Evolutionary conservation across 352 stramenopile genomes (phyloP), one percentile per base, ranked within the genome.

Genomic region (Albugo laibachii): DNA sequence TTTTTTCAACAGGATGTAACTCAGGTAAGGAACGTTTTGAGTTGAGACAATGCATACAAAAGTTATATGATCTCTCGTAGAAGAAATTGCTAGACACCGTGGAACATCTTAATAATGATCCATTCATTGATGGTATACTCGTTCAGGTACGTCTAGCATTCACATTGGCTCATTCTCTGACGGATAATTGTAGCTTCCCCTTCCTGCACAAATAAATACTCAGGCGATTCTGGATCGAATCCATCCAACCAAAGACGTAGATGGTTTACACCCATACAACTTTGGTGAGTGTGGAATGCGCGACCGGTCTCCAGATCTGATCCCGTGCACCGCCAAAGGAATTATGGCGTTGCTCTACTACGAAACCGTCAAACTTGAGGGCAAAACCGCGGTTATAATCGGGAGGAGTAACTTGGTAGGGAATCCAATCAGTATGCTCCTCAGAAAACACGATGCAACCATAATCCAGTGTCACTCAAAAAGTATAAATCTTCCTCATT

Each of bases 181-280:
- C 8, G 3, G 3, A 31, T 31, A 8, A 8, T 31, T 89, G 50
- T 74, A 73, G 19, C 55, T 89, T 35, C 71, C 76, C 14, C 54
- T 49, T 39, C 67, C 78, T 34, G 52, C 83, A 43, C 59, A 69
- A 47, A 10, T 50, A 4, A 45, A 95, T 59, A 92, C 98, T 60
- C 62, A 91, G 49, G 57, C 44, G 18, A 75, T 99, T 35, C 76
- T 99, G 36, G 67, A 94, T 47, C 58, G 70, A 2, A 95, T 99
- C 48, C 59, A 50, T 38, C 66, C 81, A 2, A 55, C 65, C 11
- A 99, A 99, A 56, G 96, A 99, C 68, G 95, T 99, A 13, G 96
- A 99, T 60, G 96, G 95, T n/a, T 80, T 99, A 38, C 92, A 98
- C 63, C 92, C 95, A 46, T 58, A 83, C 37, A 98, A 99, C 72